A percentile compares a stretch with the other conserved stretches of the same genome.
Conservation (phyloP, 805 yeast genomes). For the Saccharomycopsis guyanensis region DNA sequence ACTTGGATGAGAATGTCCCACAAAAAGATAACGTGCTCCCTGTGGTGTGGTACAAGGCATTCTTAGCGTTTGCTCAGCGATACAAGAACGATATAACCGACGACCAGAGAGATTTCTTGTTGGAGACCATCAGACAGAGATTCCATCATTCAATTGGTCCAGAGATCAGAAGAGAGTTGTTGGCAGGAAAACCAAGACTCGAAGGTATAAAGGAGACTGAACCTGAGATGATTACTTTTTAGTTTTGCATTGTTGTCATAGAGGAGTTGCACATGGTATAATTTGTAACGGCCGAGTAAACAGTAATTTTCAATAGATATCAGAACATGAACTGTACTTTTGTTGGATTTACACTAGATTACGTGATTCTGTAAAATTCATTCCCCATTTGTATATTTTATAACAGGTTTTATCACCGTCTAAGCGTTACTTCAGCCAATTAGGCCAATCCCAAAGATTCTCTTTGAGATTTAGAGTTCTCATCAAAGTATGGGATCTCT, state of each 20-base stretch:
- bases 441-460: constrained; percentile 37
- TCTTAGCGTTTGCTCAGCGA: constrained; percentile 88
- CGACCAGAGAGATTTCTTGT: constrained; percentile 89
- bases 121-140: constrained; percentile 87
- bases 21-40: constrained; percentile 52
- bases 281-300: too few relatives aligned
- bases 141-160: constrained; percentile 86
- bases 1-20: constrained; percentile 15
- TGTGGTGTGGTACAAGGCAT: constrained; percentile 96
- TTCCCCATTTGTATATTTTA: too few relatives aligned
- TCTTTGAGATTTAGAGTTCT: constrained; percentile 43
- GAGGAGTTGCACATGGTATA: too few relatives aligned
- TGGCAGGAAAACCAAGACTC: constrained; percentile 74
- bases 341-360: too few relatives aligned
- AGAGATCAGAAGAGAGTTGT: constrained; percentile 86
- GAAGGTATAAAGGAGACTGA: constrained; percentile 24
- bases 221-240: constrained; percentile 25
- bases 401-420: too few relatives aligned
- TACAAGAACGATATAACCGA: constrained; percentile 98
- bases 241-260: too few relatives aligned
- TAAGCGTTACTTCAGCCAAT: too few relatives aligned
- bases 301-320: too few relatives aligned
- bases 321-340: too few relatives aligned
- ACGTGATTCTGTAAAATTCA: too few relatives aligned
- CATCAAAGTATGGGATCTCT: constrained; percentile 45